These are phyloP conservation scores for Apiospora sp. DNA, from an alignment of 2,329 filamentous ascomycete species.

Conservation along the genomic window DNA sequence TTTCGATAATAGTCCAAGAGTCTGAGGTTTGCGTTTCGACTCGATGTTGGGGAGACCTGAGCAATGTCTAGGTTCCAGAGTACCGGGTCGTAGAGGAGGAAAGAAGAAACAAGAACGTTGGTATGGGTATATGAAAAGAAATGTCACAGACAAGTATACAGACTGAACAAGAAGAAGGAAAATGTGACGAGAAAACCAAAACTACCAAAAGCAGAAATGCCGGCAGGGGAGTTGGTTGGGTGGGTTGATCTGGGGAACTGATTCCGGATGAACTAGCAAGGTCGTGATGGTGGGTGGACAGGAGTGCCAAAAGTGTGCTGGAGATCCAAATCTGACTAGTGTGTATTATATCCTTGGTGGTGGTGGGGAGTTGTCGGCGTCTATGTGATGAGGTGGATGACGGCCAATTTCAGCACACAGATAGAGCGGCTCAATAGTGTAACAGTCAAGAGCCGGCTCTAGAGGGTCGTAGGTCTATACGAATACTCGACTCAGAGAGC, in stretches of 20 bases:
- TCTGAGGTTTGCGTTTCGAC: neutral
- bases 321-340: slow-evolving; percentile 22
- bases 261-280: slow-evolving; percentile 15
- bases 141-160: slow-evolving; percentile 23
- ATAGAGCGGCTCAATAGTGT: slow-evolving; percentile 11
- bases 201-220: slow-evolving; percentile 19
- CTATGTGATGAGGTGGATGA: slow-evolving; percentile 22
- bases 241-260: slow-evolving; percentile 20
- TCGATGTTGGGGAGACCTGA: neutral
- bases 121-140: slow-evolving; percentile 12
- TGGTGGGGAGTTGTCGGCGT: slow-evolving; percentile 20
- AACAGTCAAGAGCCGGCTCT: slow-evolving; percentile 12
- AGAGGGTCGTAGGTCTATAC: neutral
- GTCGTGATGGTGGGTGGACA: slow-evolving; percentile 20
- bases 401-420: slow-evolving; percentile 15
- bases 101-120: slow-evolving; percentile 1
- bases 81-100: neutral
- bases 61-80: slow-evolving; percentile 1
- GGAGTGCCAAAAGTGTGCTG: slow-evolving; percentile 15
- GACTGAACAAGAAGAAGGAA: slow-evolving; percentile 11
- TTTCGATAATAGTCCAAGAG: neutral
- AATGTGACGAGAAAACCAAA: slow-evolving; percentile 21
- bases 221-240: slow-evolving; percentile 24
- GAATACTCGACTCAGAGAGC: neutral
- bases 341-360: slow-evolving; percentile 10